Evolutionary conservation across 1,284 basidiomycete genomes (phyloP).

Genomic region (Volvariella surrecta): DNA sequence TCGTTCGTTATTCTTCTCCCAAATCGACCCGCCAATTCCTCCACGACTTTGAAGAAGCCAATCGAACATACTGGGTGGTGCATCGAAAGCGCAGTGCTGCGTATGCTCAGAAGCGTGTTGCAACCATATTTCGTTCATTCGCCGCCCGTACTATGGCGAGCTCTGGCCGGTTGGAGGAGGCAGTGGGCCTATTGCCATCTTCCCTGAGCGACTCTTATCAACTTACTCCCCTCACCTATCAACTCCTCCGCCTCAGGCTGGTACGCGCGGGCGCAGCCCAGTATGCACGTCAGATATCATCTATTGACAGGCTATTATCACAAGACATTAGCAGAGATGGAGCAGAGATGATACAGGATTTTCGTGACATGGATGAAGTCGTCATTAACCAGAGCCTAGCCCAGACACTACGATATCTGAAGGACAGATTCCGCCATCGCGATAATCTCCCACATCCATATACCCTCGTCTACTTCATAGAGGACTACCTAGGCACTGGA

Average conservation of each 20-base stretch:
- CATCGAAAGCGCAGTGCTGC: constrained; percentile 2
- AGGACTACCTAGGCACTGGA: constrained; percentile 22
- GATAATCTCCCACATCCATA: constrained; percentile 16
- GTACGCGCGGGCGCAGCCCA: background rate
- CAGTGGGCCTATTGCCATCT: constrained; percentile 26
- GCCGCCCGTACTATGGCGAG: constrained; percentile 19
- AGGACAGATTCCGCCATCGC: constrained; percentile 10
- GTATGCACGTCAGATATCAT: background rate
- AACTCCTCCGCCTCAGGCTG: constrained; percentile 17
- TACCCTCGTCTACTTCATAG: constrained; percentile 24
- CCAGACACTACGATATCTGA: constrained; percentile 16
- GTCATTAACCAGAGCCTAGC: constrained; percentile 12
- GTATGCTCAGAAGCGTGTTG: constrained; percentile 5
- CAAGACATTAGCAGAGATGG: background rate
- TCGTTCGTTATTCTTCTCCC: constrained; percentile 22
- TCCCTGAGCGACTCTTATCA: constrained; percentile 12
- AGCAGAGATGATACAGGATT: constrained; percentile 2
- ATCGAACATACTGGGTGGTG: constrained; percentile 12
- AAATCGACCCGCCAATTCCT: constrained; percentile 19
- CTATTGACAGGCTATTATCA: background rate
- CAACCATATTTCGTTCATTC: constrained; percentile 12
- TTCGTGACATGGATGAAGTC: constrained; percentile 1
- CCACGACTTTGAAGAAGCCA: constrained; percentile 18
- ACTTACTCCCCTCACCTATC: constrained; percentile 18
- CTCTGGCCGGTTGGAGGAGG: constrained; percentile 21